Evolutionary conservation across 2,329 filamentous ascomycete genomes (phyloP).

Genomic region (Trichoderma oligosporum): DNA sequence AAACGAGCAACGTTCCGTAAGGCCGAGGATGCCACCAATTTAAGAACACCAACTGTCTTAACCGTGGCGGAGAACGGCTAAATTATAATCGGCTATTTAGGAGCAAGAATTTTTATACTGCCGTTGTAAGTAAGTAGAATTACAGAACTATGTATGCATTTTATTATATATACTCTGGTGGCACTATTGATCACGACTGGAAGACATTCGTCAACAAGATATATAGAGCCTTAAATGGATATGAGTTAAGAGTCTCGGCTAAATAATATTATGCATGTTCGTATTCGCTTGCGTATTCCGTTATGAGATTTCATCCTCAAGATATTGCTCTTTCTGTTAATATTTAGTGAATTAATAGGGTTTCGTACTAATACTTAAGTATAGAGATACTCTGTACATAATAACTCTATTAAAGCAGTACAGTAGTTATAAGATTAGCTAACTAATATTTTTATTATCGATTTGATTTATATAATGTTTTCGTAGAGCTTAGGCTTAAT

Average conservation of each 20-base stretch:
- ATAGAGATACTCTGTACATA: too few relatives aligned
- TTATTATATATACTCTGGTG: background rate
- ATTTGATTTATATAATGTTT: too few relatives aligned
- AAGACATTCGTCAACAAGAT: background rate
- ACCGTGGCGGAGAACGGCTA: background rate
- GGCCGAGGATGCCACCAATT: background rate
- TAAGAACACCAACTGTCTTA: background rate
- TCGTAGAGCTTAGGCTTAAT: too few relatives aligned
- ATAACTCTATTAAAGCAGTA: too few relatives aligned
- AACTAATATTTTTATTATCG: too few relatives aligned
- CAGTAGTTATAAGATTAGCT: too few relatives aligned
- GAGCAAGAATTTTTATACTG: background rate
- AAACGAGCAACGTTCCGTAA: background rate
- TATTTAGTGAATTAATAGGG: too few relatives aligned
- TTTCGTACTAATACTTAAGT: too few relatives aligned
- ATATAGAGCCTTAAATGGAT: background rate
- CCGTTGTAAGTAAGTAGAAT: background rate
- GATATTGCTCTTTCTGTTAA: too few relatives aligned
- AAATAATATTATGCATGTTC: background rate
- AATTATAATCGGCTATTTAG: background rate
- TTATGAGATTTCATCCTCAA: too few relatives aligned
- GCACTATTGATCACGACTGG: background rate
- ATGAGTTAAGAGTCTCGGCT: background rate
- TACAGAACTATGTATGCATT: background rate
- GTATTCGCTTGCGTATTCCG: too few relatives aligned